Base-by-base conservation (phyloP, 1,284 basidiomycete species). In the Erythrobasidium hasegawianum region DNA sequence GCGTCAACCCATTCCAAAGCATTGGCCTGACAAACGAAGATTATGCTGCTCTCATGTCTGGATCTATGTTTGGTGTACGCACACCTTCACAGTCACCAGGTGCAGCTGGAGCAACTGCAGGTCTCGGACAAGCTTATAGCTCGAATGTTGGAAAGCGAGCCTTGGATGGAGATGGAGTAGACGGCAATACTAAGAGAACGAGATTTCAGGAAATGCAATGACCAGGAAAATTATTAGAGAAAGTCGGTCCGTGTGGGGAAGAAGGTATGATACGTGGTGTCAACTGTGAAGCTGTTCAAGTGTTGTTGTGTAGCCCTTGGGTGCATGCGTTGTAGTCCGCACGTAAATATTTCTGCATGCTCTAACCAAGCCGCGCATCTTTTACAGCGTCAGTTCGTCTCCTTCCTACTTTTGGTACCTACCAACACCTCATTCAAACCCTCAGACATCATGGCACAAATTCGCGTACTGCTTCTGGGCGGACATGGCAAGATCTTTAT, bases 381-480 rank as follows among this genome's bases (percentile, higher is more conserved):
- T n/a, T n/a, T n/a, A n/a, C n/a, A n/a, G n/a, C n/a, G n/a, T n/a
- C n/a, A n/a, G n/a, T n/a, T n/a, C n/a, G n/a, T n/a, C n/a, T n/a
- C n/a, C n/a, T n/a, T n/a, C n/a, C n/a, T n/a, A n/a, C n/a, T n/a
- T n/a, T n/a, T n/a, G n/a, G n/a, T n/a, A n/a, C n/a, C n/a, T n/a
- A n/a, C n/a, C n/a, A n/a, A n/a, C n/a, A n/a, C n/a, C n/a, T n/a
- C n/a, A n/a, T n/a, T n/a, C n/a, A n/a, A n/a, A n/a, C n/a, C 33
- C 33, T 33, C 11, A 4, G 4, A 5, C 29, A 50, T 33, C 20
- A 52, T 53, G 62, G 24, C 55, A 13, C 18, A 43, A 38, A 22
- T 50, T 16, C 59, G 62, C 10, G 56, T 65, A 20, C 62, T 65
- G 11, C 55, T 65, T n/a, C 49, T 65, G 26, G 62, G 62, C 41